phyloP scores from a whole-genome alignment of 2,329 filamentous ascomycete species.

The Elsinoe ampelina region DNA sequence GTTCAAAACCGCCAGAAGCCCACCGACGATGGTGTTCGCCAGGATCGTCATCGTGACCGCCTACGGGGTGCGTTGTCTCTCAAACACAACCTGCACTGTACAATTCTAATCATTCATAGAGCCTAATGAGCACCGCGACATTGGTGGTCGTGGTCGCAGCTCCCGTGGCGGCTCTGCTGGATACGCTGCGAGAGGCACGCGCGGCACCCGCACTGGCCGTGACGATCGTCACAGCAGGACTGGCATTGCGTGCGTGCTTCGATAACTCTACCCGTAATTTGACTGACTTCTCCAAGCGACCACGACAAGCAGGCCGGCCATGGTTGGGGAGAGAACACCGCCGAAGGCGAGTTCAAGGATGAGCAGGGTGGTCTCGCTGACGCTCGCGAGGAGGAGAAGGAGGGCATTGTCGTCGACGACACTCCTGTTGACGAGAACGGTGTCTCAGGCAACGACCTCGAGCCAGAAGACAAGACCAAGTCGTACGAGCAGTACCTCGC shows the following conservation, averaged over 20 bases:
- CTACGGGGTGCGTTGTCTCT: conserved; percentile 26
- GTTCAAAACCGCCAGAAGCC: conserved; percentile 73
- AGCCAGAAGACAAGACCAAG: conserved; percentile 65
- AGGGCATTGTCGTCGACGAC: conserved; percentile 37
- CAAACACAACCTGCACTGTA: not conserved
- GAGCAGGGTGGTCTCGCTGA: conserved; percentile 87
- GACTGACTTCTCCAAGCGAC: conserved; percentile 44
- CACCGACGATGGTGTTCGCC: conserved; percentile 56
- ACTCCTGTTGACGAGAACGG: conserved; percentile 32
- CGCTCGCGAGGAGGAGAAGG: conserved; percentile 74
- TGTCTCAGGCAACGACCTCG: conserved; percentile 27
- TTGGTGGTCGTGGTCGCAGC: conserved; percentile 36
- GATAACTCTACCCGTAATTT: not conserved
- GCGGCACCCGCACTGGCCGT: conserved; percentile 34
- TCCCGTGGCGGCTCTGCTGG: conserved; percentile 43
- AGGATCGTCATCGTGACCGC: conserved; percentile 36
- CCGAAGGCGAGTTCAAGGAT: conserved; percentile 76
- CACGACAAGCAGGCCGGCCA: conserved; percentile 81
- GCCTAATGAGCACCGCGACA: conserved; percentile 34
- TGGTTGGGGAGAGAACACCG: conserved; percentile 79
- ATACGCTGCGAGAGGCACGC: conserved; percentile 46
- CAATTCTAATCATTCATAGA: conserved; percentile 17
- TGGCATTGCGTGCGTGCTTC: conserved; percentile 46
- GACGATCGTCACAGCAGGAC: conserved; percentile 55
- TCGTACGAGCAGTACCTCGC: conserved; percentile 84